Percentiles rank a stretch among this genome's conserved stretches.
Conservation (phyloP, 2,329 filamentous ascomycete genomes). For the Fusarium sp. region DNA sequence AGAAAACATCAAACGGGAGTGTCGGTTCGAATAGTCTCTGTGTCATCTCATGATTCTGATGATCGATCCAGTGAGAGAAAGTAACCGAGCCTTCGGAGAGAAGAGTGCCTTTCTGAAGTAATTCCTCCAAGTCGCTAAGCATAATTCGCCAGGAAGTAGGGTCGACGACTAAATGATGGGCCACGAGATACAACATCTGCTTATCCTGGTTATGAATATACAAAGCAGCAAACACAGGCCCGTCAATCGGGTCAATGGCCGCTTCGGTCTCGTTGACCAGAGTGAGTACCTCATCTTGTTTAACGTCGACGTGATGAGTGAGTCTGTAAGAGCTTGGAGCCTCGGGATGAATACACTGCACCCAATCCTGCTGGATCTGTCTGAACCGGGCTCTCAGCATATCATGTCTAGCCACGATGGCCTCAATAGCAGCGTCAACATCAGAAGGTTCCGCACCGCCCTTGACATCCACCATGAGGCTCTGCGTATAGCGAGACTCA, state of each 20-base stretch:
- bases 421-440: conserved; percentile 63
- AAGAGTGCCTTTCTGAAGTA: conserved; percentile 62
- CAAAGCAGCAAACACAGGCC: conserved; percentile 66
- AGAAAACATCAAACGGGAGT: conserved; percentile 58
- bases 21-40: conserved; percentile 49
- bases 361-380: conserved; percentile 59
- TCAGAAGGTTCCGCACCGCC: conserved; percentile 59
- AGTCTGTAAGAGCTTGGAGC: conserved; percentile 62
- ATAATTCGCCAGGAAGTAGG: conserved; percentile 66
- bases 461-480: conserved; percentile 63
- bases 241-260: conserved; percentile 64
- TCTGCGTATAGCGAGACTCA: conserved; percentile 66
- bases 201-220: conserved; percentile 63
- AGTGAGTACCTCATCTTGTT: conserved; percentile 59
- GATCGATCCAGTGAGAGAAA: conserved; percentile 66
- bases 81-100: conserved; percentile 62
- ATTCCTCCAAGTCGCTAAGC: conserved; percentile 64
- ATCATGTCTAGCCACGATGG: conserved; percentile 64
- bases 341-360: conserved; percentile 60
- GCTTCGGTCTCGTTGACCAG: conserved; percentile 60
- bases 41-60: conserved; percentile 58
- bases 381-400: conserved; percentile 67
- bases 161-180: conserved; percentile 68
- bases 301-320: conserved; percentile 58
- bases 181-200: conserved; percentile 65